Evolutionary conservation across 129 eudicot species (phyloP).

Genomic region (Flaveria trinervia): DNA sequence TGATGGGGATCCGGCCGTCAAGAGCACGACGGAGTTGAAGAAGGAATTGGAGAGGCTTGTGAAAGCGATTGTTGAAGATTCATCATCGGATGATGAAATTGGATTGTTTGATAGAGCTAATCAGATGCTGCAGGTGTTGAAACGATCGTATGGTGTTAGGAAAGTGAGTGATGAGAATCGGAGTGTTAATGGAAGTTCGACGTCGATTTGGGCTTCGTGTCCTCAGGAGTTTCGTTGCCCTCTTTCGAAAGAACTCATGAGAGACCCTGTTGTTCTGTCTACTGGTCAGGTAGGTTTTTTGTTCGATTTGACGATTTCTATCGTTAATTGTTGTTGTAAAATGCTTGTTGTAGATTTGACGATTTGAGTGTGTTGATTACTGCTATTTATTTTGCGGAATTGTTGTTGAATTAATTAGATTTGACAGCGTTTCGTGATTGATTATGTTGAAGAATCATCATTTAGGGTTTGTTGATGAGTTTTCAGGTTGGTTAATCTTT

Average conservation of each 20-base stretch:
- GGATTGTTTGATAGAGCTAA: conserved; percentile 64
- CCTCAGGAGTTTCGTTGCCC: conserved; percentile 91
- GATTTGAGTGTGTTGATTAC: not conserved
- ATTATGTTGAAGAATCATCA: not conserved
- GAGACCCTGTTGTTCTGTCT: conserved; percentile 83
- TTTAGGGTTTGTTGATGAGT: not conserved
- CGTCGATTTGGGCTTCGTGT: conserved; percentile 31
- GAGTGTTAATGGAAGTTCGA: conserved; percentile 19
- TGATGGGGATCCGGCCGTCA: conserved; percentile 51
- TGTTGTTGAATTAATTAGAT: not conserved
- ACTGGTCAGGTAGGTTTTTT: conserved; percentile 76
- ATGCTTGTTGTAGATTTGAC: not conserved
- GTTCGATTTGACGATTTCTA: not conserved
- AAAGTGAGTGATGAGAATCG: not conserved
- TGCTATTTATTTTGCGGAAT: not conserved
- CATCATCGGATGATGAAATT: conserved; percentile 45
- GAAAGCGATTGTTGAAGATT: conserved; percentile 45
- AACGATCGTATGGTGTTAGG: conserved; percentile 43
- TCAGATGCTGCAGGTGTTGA: conserved; percentile 48
- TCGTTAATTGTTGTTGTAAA: not conserved
- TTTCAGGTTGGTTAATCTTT: not conserved
- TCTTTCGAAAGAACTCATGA: conserved; percentile 80
- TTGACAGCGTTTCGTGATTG: not conserved
- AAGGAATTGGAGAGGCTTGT: conserved; percentile 65
- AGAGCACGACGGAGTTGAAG: conserved; percentile 59